These are phyloP conservation scores for Apiospora pterosperma DNA, from an alignment of 2,329 filamentous ascomycete genomes.

Conservation along the genomic window DNA sequence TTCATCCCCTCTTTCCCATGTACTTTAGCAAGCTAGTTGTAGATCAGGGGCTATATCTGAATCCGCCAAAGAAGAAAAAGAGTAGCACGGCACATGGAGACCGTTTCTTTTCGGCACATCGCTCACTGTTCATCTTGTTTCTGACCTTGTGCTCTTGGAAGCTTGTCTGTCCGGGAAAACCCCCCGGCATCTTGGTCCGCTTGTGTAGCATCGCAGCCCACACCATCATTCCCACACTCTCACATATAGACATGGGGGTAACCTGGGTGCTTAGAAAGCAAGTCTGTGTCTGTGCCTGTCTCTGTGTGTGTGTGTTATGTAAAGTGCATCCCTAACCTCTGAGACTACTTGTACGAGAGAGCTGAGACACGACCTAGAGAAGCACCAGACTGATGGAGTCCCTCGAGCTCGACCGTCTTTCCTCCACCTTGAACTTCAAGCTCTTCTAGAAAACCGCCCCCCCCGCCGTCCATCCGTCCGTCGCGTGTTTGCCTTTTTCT, in stretches of 20 bases:
- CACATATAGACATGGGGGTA: background rate
- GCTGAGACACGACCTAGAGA: background rate
- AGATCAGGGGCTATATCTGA: conserved; percentile 5
- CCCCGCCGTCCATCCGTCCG: background rate
- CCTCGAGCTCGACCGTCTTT: background rate
- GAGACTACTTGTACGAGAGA: background rate
- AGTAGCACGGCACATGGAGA: background rate
- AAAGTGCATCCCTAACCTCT: background rate
- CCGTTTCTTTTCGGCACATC: background rate
- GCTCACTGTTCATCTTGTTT: background rate
- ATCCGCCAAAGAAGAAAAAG: background rate
- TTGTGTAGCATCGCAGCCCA: background rate
- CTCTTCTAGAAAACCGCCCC: background rate
- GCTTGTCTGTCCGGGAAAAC: background rate
- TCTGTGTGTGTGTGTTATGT: background rate
- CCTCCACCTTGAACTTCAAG: background rate
- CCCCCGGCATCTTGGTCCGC: background rate
- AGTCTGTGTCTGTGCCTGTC: background rate
- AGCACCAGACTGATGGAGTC: background rate
- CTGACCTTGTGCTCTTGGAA: background rate
- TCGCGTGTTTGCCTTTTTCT: background rate
- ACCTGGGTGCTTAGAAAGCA: background rate
- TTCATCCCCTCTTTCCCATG: background rate
- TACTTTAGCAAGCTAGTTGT: background rate
- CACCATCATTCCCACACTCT: background rate